Percentiles rank a stretch among this genome's conserved stretches.
phyloP scores from a whole-genome alignment of 768 basidiomycete species.

The Trametes meyenii region DNA sequence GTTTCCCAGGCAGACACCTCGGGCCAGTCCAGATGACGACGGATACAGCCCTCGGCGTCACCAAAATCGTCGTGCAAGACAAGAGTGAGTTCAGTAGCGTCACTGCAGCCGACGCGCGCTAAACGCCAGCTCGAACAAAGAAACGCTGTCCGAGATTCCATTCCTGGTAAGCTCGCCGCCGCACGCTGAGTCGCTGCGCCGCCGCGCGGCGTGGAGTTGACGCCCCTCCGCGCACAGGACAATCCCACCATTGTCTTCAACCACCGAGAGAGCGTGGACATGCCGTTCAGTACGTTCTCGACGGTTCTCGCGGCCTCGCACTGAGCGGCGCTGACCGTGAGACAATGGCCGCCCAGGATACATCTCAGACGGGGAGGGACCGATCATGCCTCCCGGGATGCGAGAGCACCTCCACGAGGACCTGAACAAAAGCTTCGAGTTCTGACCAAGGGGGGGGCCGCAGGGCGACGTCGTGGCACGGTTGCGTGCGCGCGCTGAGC shows the following conservation, averaged over 20 bases:
- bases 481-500: background rate
- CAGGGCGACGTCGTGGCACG: background rate
- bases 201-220: background rate
- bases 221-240: constrained; percentile 51
- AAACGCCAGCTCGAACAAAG: constrained; percentile 31
- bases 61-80: constrained; percentile 80
- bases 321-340: background rate
- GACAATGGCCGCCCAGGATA: constrained; percentile 40
- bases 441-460: constrained; percentile 43
- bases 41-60: constrained; percentile 93
- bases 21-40: constrained; percentile 97
- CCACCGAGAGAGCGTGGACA: constrained; percentile 88
- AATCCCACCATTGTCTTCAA: constrained; percentile 91
- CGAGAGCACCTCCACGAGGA: constrained; percentile 81
- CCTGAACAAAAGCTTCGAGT: constrained; percentile 84
- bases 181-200: background rate
- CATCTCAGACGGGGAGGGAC: constrained; percentile 55
- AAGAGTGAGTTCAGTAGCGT: constrained; percentile 45
- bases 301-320: background rate
- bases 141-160: constrained; percentile 70
- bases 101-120: too few relatives aligned
- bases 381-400: constrained; percentile 90
- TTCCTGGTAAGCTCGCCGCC: constrained; percentile 58
- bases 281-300: constrained; percentile 87
- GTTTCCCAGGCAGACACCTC: constrained; percentile 86